Conservation (phyloP, 148 eudicot species). For the Dysphania ambrosioides region DNA sequence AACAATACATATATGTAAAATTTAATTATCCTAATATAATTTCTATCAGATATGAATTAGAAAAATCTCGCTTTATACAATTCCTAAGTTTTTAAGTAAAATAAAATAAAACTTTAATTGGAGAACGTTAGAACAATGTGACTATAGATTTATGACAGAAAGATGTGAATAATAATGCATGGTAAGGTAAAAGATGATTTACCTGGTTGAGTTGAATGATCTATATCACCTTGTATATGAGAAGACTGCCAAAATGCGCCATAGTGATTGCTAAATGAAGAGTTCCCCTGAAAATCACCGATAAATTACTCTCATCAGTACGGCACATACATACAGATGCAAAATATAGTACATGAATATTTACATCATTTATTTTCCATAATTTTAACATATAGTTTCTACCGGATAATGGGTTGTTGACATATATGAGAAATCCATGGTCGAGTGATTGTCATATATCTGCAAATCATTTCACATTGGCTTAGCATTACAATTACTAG, state of each 20-base stretch:
- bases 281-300: constrained; percentile 24
- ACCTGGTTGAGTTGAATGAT: constrained; percentile 31
- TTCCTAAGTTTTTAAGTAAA: too few species aligned
- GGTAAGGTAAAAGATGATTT: too few species aligned
- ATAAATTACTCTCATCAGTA: neutral
- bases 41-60: too few species aligned
- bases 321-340: neutral
- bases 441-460: constrained; percentile 35
- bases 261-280: constrained; percentile 29
- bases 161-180: neutral
- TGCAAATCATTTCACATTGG: constrained; percentile 14
- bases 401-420: constrained; percentile 31
- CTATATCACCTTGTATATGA: constrained; percentile 11
- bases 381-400: neutral
- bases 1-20: too few species aligned
- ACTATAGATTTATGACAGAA: too few species aligned
- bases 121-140: too few species aligned
- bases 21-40: too few species aligned
- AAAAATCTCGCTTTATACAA: too few species aligned
- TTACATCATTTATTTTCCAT: too few species aligned
- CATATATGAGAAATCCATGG: constrained; percentile 42
- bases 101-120: too few species aligned
- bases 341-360: too few species aligned
- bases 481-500: neutral
- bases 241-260: constrained; percentile 31